Percentiles rank a stretch among this genome's conserved stretches.
phyloP scores from a whole-genome alignment of 208 protist genomes.

The Wallacemonas sp. region DNA sequence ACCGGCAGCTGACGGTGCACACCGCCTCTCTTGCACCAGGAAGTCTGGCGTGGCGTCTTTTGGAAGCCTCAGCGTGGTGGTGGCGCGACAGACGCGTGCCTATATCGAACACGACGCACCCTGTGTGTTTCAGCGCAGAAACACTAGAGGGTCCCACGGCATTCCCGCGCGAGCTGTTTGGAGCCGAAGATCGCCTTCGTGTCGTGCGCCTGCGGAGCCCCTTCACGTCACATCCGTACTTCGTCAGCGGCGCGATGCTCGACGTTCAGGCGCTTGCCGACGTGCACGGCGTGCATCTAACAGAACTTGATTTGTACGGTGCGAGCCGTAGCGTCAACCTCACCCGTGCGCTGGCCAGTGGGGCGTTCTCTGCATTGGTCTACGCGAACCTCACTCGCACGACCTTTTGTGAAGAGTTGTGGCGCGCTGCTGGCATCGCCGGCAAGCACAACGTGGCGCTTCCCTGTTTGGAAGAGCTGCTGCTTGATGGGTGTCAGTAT shows the following conservation, averaged over 20 bases:
- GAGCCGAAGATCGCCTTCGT: not conserved
- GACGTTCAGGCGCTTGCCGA: not conserved
- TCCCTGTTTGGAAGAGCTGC: slow-evolving; percentile 3
- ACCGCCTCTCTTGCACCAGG: not conserved
- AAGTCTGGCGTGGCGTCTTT: not conserved
- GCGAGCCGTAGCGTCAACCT: not conserved
- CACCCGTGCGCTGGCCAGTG: not conserved
- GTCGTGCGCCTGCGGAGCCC: not conserved
- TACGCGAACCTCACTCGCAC: slow-evolving; percentile 4
- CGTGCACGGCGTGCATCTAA: slow-evolving; percentile 1
- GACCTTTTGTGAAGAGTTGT: not conserved
- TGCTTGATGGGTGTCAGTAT: slow-evolving; percentile 3
- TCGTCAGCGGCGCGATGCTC: not conserved
- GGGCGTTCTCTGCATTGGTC: not conserved
- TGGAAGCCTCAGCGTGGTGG: slow-evolving; percentile 3
- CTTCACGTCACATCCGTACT: not conserved
- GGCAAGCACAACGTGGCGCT: not conserved
- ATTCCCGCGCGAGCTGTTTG: not conserved
- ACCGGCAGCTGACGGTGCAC: not conserved
- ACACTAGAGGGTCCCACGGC: not conserved
- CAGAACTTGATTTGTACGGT: slow-evolving; percentile 6
- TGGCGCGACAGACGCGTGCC: not conserved
- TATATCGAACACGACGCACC: not conserved
- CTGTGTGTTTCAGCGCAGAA: not conserved
- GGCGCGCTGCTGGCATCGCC: not conserved